Evolutionary conservation across 1,284 basidiomycete species (phyloP).

Genomic region (Pseudozyma tsukubaensis): DNA sequence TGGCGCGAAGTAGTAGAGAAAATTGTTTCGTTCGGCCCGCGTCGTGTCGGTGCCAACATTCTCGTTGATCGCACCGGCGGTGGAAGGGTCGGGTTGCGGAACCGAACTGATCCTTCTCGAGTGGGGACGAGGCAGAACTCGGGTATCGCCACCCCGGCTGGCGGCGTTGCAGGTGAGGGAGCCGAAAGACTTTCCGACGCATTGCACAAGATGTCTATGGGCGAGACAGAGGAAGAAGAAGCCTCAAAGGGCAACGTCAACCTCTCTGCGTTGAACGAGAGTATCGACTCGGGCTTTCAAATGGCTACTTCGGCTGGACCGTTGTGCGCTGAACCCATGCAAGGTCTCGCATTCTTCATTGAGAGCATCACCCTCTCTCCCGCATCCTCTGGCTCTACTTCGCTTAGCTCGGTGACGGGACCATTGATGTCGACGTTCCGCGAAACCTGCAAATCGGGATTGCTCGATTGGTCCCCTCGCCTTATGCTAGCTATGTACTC

Average conservation of each 20-base stretch:
- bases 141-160: constrained; percentile 34
- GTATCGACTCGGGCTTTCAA: constrained; percentile 92
- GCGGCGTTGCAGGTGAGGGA: background rate
- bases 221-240: constrained; percentile 11
- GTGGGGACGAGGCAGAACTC: constrained; percentile 24
- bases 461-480: constrained; percentile 97
- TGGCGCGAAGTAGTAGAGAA: constrained; percentile 81
- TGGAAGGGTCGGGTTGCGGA: constrained; percentile 19
- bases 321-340: constrained; percentile 91
- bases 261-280: constrained; percentile 54
- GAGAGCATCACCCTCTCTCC: constrained; percentile 73
- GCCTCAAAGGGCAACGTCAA: constrained; percentile 1
- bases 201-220: constrained; percentile 23
- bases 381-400: constrained; percentile 73
- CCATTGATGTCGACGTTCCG: constrained; percentile 88
- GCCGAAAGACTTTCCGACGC: constrained; percentile 31
- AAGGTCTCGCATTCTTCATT: constrained; percentile 91
- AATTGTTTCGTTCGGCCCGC: constrained; percentile 93
- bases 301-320: constrained; percentile 93
- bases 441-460: constrained; percentile 86
- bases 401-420: constrained; percentile 80
- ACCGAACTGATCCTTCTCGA: constrained; percentile 35
- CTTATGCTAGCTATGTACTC: constrained; percentile 98
- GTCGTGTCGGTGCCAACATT: constrained; percentile 85
- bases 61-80: constrained; percentile 76